Base-by-base conservation (phyloP, 352 stramenopile genomes). In the Pythium brassicae region DNA sequence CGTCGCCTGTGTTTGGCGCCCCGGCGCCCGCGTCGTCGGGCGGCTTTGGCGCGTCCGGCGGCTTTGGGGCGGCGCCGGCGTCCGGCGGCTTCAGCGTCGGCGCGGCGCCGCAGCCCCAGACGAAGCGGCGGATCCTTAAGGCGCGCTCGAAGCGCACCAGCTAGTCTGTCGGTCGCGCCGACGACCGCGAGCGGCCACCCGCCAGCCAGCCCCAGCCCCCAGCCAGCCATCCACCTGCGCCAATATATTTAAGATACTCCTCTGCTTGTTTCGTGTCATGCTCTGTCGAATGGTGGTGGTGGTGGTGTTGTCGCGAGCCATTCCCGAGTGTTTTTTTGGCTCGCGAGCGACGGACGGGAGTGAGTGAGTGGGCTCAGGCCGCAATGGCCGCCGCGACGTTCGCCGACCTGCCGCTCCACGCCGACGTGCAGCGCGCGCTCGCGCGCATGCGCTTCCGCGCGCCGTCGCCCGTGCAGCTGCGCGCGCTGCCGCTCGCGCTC, bases 401-500 rank as follows among this genome's bases (percentile, higher is more conserved):
- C 55, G 62, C 65, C 17, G 74, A 84, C 45, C 66, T 93, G 26
- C 80, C 83, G 55, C 64, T 93, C 48, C 72, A 77, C 54, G 49
- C 45, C n/a, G 69, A 78, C 59, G 65, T 91, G 7, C 64, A 71
- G 29, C 68, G 55, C 15, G 76, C 80, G 22, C 66, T 93, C 34
- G 46, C 50, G 23, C 53, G 40, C 32, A 89, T 89, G 74, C 55
- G 66, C 40, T 91, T 93, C 57, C 52, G 66, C 32, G 40, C 53
- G 1, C 78, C 83, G 25, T 93, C 80, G 55, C 78, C 78, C 17
- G 89, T 93, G 27, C 83, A 92, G 62, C 56, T 86, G 49, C 68
- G 69, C 19, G 78, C 83, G 39, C 57, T 92, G 58, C 83, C 83
- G 29, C 62, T 87, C 29, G 73, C 83, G 69, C 71, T 92, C 34